Base-by-base conservation (phyloP, 495 filamentous ascomycete genomes). In the Penicillium cosmopolitanum region DNA sequence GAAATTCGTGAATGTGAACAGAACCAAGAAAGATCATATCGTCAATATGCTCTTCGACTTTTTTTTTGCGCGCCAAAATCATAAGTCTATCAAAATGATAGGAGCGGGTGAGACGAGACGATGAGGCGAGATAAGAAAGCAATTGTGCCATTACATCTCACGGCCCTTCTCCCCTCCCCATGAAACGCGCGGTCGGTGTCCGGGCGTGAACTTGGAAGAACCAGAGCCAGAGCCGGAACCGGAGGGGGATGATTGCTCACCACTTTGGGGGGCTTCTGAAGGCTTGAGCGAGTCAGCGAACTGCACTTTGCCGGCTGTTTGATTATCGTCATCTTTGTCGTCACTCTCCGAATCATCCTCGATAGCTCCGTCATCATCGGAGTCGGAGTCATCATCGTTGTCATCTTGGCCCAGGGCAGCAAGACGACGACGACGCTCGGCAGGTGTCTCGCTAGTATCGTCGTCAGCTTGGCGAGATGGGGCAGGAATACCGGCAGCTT, bases 361-460 rank as follows among this genome's bases (percentile, higher is more conserved):
- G 8, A 65, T 51, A 11, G 44, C 58, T 15, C 57, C 60, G 13
- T 63, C 66, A 16, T 66, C 76, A 9, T 84, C 81, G 56, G 86
- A 86, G 40, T 91, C 88, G 42, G 84, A 86, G 50, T 89, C 86
- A 16, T 81, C 82, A 23, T 81, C 82, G 9, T 82, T 78, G n/a
- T 58, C 53, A 19, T 76, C 68, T 7, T 82, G 75, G 48, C 92
- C 92, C n/a, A 97, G 76, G 5, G 93, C 94, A 2, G 91, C 94
- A 55, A 96, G 85, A 71, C 94, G 86, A 60, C 93, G 82, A 38
- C 89, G 82, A 44, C 89, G 82, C 74, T 97, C 93, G 0, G 92
- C 93, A 0, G 90, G 85, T 4, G 92, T 96, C 72, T 96, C 93
- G 42, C 80, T 83, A 3, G 73, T 76, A 23, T 87, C 84, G 16